These are phyloP conservation scores for Talaromyces nanjingensis DNA, from an alignment of 495 filamentous ascomycete genomes.

Conservation along the genomic window DNA sequence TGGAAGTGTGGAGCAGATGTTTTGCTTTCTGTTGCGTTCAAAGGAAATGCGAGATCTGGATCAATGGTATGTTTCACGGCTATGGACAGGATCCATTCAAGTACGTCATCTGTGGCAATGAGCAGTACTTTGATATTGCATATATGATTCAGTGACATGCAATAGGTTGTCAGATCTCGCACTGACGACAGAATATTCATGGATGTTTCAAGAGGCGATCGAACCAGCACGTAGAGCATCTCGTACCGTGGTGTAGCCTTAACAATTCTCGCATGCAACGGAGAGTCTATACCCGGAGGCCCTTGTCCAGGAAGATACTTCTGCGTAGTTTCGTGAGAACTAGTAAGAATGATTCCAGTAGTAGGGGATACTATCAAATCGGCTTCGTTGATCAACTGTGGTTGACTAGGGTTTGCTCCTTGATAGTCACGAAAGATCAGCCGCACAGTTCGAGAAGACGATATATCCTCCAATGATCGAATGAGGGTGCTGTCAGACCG, in stretches of 20 bases:
- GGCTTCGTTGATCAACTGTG: conserved; percentile 44
- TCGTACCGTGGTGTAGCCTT: conserved; percentile 58
- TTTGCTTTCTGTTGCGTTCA: background rate
- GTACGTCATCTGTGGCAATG: background rate
- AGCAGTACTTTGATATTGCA: conserved; percentile 4
- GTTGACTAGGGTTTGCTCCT: background rate
- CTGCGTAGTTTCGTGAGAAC: conserved; percentile 68
- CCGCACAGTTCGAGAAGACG: conserved; percentile 4
- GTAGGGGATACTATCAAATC: conserved; percentile 69
- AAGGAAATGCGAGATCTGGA: conserved; percentile 13
- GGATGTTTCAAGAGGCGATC: background rate
- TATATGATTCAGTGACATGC: background rate
- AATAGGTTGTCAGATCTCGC: background rate
- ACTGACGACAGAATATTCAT: background rate
- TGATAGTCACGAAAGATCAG: conserved; percentile 24
- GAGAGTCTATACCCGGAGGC: conserved; percentile 22
- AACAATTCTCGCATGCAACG: conserved; percentile 51
- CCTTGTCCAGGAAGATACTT: conserved; percentile 51
- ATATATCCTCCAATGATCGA: conserved; percentile 18
- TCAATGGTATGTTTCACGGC: conserved; percentile 19
- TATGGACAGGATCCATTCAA: conserved; percentile 24
- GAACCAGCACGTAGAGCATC: conserved; percentile 60
- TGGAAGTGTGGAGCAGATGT: background rate
- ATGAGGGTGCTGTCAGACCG: conserved; percentile 20
- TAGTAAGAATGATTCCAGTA: conserved; percentile 64